Conservation (phyloP, 2,329 filamentous ascomycete genomes). For the Clonostachys rosea region DNA sequence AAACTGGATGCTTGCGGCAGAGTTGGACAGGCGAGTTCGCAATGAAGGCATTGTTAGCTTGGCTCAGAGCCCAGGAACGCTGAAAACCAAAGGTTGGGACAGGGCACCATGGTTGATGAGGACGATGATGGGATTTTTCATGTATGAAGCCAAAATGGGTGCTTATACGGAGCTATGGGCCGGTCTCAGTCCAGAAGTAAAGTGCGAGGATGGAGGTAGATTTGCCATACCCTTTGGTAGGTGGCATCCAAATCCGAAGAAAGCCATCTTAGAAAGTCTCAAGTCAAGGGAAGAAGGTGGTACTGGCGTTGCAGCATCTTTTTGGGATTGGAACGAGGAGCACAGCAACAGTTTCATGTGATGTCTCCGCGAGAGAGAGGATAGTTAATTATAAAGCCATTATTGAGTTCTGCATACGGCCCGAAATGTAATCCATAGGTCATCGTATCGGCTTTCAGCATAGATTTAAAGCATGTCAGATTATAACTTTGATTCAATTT, state of each 20-base stretch:
- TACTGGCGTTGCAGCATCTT: neutral
- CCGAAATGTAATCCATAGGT: too few relatives aligned
- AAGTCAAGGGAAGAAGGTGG: neutral
- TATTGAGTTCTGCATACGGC: too few relatives aligned
- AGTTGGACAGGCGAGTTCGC: slow-evolving; percentile 18
- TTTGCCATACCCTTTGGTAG: neutral
- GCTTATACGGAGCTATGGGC: neutral
- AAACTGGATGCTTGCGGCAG: slow-evolving; percentile 21
- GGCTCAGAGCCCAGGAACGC: slow-evolving; percentile 25
- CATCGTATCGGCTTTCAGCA: too few relatives aligned
- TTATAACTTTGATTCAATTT: too few relatives aligned
- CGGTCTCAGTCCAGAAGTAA: neutral
- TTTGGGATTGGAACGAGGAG: too few relatives aligned
- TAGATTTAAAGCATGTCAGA: too few relatives aligned
- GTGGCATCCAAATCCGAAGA: neutral
- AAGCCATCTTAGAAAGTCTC: neutral
- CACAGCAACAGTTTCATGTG: too few relatives aligned
- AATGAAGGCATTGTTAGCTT: slow-evolving; percentile 18
- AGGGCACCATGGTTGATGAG: neutral
- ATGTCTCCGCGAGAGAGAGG: too few relatives aligned
- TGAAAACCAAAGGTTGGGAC: neutral
- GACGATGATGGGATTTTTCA: neutral
- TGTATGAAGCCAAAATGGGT: neutral
- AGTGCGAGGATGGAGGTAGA: neutral
- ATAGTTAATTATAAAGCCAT: too few relatives aligned